These are phyloP conservation scores for Chaetomium olivaceum DNA, from an alignment of 2,329 filamentous ascomycete species.

Conservation along the genomic window DNA sequence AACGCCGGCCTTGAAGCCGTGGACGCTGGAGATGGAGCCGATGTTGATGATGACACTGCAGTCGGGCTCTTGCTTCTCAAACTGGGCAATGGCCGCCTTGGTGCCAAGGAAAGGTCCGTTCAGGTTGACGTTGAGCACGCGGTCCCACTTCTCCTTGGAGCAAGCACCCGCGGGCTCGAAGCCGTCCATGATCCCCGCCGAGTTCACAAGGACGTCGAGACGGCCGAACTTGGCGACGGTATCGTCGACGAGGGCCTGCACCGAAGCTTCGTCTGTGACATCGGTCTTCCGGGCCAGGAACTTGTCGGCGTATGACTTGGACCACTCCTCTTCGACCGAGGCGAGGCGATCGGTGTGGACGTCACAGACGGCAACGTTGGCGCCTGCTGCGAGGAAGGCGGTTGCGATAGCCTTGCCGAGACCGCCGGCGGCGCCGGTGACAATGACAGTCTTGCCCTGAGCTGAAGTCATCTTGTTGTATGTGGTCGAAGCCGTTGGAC, in stretches of 20 bases:
- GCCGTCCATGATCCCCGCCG: constrained; percentile 58
- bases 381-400: constrained; percentile 38
- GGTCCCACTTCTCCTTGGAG: constrained; percentile 51
- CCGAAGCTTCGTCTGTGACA: constrained; percentile 38
- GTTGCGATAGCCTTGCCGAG: constrained; percentile 40
- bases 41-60: constrained; percentile 56
- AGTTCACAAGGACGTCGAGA: constrained; percentile 60
- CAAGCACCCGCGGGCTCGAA: constrained; percentile 54
- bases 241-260: constrained; percentile 35
- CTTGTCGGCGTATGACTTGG: constrained; percentile 29
- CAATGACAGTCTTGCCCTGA: constrained; percentile 34
- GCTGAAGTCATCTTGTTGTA: constrained; percentile 29
- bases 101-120: constrained; percentile 56
- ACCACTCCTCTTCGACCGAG: constrained; percentile 33
- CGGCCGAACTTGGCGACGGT: constrained; percentile 37
- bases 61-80: constrained; percentile 43
- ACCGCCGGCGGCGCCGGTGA: constrained; percentile 40
- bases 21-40: constrained; percentile 47
- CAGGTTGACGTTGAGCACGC: constrained; percentile 57
- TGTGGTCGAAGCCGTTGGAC: neutral
- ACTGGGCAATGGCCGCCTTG: constrained; percentile 51
- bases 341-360: constrained; percentile 36
- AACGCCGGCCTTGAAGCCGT: constrained; percentile 39
- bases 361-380: constrained; percentile 41
- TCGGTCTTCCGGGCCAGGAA: constrained; percentile 36